Evolutionary conservation across 345 rosid species (phyloP), one percentile per base, ranked within the genome.

Genomic region (Camelina sativa): DNA sequence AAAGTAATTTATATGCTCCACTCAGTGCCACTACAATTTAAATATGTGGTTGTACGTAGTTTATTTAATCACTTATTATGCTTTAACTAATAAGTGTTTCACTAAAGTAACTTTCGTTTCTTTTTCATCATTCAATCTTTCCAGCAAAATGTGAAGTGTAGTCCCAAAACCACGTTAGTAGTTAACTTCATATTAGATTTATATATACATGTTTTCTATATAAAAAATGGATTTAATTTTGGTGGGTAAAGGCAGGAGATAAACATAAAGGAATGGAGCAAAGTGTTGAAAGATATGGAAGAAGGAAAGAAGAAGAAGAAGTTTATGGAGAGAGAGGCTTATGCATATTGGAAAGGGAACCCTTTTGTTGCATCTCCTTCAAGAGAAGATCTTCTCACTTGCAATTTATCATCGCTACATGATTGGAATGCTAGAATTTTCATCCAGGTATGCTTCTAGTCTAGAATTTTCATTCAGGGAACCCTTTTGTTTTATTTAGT

Each of bases 301-400:
- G 78, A 80, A 75, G 91, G 86, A 40, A 87, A 84, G 38, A 76
- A 67, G 65, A 67, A 63, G 76, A 81, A 7, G 16, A 84, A 66
- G 28, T 93, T 96, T 96, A 61, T 69, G 51, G 85, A 91, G 0
- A 86, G 93, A 67, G 84, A 84, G 34, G 88, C 93, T 17, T 84
- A 87, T 48, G 98, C 98, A 2, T 90, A 87, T 59, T 93, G 98
- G 98, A 93, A 86, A 48, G 98, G 98, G 8, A 92, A 92, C 62
- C 95, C 95, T 43, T 69, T 73, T 41, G 93, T 89, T 8, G 79
- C 81, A 8, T 79, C 81, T 11, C 71, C 68, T 23, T 81, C 75
- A 4, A 85, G 98, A 65, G 66, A 40, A 55, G 87, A 93, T 65
- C 91, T 91, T 35, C 86, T 91, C 61, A 86, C 63, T 10, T 93